A percentile compares a stretch with the other conserved stretches of the same genome.
phyloP scores from a whole-genome alignment of 2,329 filamentous ascomycete species.

The Penicillium sclerotiorum region DNA sequence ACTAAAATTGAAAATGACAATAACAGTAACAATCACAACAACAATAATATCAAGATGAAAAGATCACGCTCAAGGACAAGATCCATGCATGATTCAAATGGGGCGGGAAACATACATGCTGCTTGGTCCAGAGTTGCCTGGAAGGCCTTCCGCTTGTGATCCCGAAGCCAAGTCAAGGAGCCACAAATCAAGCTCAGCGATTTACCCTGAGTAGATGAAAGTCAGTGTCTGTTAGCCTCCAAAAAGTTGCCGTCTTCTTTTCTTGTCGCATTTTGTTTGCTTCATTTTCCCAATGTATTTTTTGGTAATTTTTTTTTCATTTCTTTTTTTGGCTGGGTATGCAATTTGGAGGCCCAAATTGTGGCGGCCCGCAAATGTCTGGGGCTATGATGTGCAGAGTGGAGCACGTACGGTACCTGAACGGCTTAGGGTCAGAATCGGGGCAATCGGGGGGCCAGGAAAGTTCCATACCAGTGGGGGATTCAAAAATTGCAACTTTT shows the following conservation, averaged over 20 bases:
- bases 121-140: constrained; percentile 55
- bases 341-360: background rate
- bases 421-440: constrained; percentile 13
- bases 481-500: constrained; percentile 86
- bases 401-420: constrained; percentile 46
- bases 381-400: constrained; percentile 8
- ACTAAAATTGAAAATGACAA: too few relatives aligned
- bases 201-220: constrained; percentile 64
- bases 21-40: background rate
- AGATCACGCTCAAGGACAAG: too few relatives aligned
- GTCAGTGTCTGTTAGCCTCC: too few relatives aligned
- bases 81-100: too few relatives aligned
- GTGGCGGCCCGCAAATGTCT: too few relatives aligned
- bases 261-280: too few relatives aligned
- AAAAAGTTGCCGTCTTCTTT: too few relatives aligned
- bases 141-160: constrained; percentile 68
- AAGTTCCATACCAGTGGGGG: constrained; percentile 72
- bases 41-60: too few relatives aligned
- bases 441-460: constrained; percentile 1
- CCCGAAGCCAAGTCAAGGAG: constrained; percentile 85
- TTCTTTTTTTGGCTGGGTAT: background rate
- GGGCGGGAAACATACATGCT: constrained; percentile 45
- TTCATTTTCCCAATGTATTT: background rate
- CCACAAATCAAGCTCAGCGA: constrained; percentile 89
- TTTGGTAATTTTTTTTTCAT: background rate